A percentile compares a stretch with the other conserved stretches of the same genome.
phyloP scores from a whole-genome alignment of 129 eudicot species.

The Artemisia annua region DNA sequence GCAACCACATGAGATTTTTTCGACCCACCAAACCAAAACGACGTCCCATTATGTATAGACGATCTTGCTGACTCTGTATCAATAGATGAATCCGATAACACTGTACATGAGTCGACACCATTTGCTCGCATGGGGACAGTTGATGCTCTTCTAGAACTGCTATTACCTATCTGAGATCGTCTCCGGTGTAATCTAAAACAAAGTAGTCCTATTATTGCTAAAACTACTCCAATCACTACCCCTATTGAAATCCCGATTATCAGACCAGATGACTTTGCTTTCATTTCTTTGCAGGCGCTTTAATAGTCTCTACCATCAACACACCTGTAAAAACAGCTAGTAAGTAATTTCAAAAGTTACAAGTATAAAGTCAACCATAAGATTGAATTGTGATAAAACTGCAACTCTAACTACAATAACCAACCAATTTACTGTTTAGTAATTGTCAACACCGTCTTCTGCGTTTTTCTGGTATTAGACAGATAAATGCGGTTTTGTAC shows the following conservation, averaged over 20 bases:
- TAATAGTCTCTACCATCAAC: conserved; percentile 30
- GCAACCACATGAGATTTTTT: conserved; percentile 65
- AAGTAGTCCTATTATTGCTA: conserved; percentile 59
- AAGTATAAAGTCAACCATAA: neutral
- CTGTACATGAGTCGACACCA: conserved; percentile 81
- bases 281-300: conserved; percentile 45
- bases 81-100: conserved; percentile 72
- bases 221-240: conserved; percentile 76
- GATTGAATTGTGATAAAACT: neutral
- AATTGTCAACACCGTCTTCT: neutral
- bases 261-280: conserved; percentile 58
- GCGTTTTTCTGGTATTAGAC: neutral
- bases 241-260: conserved; percentile 88
- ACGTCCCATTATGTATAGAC: conserved; percentile 33
- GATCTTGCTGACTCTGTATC: conserved; percentile 80
- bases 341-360: no score
- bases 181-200: conserved; percentile 75
- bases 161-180: conserved; percentile 74
- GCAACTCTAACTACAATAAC: neutral
- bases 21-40: conserved; percentile 63
- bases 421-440: neutral
- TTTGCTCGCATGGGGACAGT: conserved; percentile 72
- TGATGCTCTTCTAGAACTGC: conserved; percentile 79
- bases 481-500: conserved; percentile 5
- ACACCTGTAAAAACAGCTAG: conserved; percentile 23